Conservation (phyloP, 2,329 filamentous ascomycete species). For the Akanthomyces uredinophilus region DNA sequence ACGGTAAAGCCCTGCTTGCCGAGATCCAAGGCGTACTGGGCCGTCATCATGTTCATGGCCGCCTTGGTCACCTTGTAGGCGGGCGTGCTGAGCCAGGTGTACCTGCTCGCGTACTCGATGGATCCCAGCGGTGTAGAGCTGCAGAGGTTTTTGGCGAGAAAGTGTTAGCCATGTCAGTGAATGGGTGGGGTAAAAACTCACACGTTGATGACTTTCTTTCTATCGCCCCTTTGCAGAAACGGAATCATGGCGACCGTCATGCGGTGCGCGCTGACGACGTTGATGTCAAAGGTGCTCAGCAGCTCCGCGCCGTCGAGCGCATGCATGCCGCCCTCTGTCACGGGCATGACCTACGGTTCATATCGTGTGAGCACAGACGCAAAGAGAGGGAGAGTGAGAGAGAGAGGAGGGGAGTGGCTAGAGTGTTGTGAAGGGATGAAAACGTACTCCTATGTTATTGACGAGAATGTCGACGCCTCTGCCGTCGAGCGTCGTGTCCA, state of each 20-base stretch:
- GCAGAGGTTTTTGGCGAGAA: too few relatives aligned
- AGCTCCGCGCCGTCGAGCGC: too few relatives aligned
- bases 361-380: too few relatives aligned
- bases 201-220: neutral
- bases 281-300: too few relatives aligned
- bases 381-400: too few relatives aligned
- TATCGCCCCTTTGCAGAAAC: neutral
- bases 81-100: conserved; percentile 17
- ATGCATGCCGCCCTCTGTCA: neutral
- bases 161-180: too few relatives aligned
- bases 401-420: too few relatives aligned
- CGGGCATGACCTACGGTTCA: too few relatives aligned
- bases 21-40: conserved; percentile 33
- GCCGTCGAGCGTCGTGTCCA: neutral
- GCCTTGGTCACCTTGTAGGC: conserved; percentile 43
- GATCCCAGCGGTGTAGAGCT: neutral
- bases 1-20: conserved; percentile 37
- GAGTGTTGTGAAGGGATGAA: too few relatives aligned
- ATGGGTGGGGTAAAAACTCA: too few relatives aligned
- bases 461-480: too few relatives aligned
- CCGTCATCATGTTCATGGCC: conserved; percentile 40
- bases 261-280: neutral
- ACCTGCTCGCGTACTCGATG: neutral
- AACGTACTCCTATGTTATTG: too few relatives aligned
- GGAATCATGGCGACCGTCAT: neutral